phyloP scores from a whole-genome alignment of 257 asterid species.

The Forsythia suspensa region DNA sequence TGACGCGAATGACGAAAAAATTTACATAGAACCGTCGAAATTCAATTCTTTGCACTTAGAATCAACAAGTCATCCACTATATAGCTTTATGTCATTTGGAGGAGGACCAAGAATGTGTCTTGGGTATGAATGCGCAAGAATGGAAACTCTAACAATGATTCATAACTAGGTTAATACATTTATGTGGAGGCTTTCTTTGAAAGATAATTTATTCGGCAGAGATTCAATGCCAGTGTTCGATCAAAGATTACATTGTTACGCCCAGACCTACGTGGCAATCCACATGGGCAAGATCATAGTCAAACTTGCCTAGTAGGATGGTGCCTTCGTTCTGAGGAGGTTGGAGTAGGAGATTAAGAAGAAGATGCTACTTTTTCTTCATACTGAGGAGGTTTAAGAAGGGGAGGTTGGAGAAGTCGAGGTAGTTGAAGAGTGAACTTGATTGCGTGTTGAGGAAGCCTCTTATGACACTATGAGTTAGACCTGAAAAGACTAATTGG shows the following conservation, averaged over 20 bases:
- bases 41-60: slow-evolving; percentile 19
- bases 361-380: too few relatives aligned
- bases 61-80: not conserved
- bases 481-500: too few relatives aligned
- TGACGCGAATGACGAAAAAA: slow-evolving; percentile 19
- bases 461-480: too few relatives aligned
- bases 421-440: too few relatives aligned
- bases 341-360: too few relatives aligned
- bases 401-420: too few relatives aligned
- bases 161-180: slow-evolving; percentile 21
- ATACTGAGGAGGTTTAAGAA: too few relatives aligned
- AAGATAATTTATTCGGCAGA: slow-evolving; percentile 13
- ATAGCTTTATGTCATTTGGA: slow-evolving; percentile 15
- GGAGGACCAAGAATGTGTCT: slow-evolving; percentile 27
- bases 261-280: too few relatives aligned
- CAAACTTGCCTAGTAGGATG: too few relatives aligned
- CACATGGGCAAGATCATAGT: too few relatives aligned
- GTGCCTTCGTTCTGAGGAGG: too few relatives aligned
- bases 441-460: too few relatives aligned
- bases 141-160: slow-evolving; percentile 15
- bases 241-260: slow-evolving; percentile 18
- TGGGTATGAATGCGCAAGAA: slow-evolving; percentile 26
- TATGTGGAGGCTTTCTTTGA: slow-evolving; percentile 14
- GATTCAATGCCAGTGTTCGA: slow-evolving; percentile 12
- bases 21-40: slow-evolving; percentile 15